Evolutionary conservation across 257 asterid genomes (phyloP).

Genomic region (Solanum gracilifrons): DNA sequence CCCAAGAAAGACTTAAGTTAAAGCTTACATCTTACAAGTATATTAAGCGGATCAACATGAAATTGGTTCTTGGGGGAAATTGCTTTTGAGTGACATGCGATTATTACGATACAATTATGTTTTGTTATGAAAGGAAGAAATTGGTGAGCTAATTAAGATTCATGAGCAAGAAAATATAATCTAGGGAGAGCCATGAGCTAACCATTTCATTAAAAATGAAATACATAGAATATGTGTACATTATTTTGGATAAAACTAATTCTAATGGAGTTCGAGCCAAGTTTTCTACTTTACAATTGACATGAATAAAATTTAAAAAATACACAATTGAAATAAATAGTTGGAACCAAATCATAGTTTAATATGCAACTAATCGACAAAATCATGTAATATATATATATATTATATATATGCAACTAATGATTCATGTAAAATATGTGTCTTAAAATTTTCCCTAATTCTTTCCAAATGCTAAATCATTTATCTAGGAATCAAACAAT

Average conservation of each 20-base stretch:
- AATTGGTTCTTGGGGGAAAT: background rate
- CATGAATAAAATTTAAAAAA: background rate
- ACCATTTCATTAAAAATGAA: background rate
- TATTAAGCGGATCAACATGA: background rate
- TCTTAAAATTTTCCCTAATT: no score
- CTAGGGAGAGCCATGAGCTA: background rate
- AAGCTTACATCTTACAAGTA: background rate
- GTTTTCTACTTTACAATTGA: background rate
- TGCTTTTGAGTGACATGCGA: background rate
- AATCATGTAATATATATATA: no score
- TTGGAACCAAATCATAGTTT: no score
- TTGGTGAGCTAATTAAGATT: background rate
- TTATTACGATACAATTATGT: no score
- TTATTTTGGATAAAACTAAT: no score
- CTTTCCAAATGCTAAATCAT: no score
- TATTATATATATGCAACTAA: no score
- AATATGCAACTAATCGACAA: no score
- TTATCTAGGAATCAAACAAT: no score
- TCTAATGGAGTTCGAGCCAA: background rate
- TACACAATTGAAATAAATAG: no score
- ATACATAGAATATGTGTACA: no score
- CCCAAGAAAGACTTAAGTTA: background rate
- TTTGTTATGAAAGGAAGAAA: background rate
- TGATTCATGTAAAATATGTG: no score
- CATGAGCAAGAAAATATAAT: background rate